phyloP scores from a whole-genome alignment of 768 basidiomycete genomes.

The Sarcodon sp. region DNA sequence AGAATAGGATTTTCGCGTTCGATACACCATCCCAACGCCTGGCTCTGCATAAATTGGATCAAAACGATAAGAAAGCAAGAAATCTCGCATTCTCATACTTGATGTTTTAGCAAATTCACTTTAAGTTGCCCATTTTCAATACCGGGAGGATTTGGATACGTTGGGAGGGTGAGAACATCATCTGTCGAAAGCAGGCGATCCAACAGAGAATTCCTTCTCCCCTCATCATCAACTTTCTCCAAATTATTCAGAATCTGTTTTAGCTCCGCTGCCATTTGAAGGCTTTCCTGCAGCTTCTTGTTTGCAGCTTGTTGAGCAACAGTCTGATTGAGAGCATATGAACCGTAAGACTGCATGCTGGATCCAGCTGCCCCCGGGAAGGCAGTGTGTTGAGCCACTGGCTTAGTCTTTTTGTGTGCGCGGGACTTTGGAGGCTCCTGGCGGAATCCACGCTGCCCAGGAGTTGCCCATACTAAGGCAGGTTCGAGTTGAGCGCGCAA shows the following conservation, averaged over 20 bases:
- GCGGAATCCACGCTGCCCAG: conserved; percentile 45
- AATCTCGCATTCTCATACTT: conserved; percentile 30
- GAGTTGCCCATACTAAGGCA: conserved; percentile 62
- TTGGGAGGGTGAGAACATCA: conserved; percentile 62
- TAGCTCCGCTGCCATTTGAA: conserved; percentile 55
- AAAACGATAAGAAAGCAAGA: background rate
- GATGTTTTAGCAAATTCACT: conserved; percentile 72
- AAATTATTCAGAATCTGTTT: conserved; percentile 47
- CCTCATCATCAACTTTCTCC: conserved; percentile 71
- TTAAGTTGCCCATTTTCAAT: conserved; percentile 48
- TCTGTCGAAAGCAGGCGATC: conserved; percentile 55
- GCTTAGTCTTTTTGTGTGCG: conserved; percentile 1
- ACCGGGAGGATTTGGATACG: conserved; percentile 63
- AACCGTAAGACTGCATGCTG: background rate
- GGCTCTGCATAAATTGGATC: conserved; percentile 32
- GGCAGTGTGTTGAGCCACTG: background rate
- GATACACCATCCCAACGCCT: conserved; percentile 82
- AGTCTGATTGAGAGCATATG: background rate
- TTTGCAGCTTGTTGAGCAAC: conserved; percentile 19
- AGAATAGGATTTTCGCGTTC: conserved; percentile 66
- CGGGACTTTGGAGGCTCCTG: background rate
- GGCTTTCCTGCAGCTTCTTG: conserved; percentile 35
- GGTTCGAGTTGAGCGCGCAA: conserved; percentile 51
- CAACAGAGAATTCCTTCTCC: conserved; percentile 54
- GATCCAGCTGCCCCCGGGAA: background rate